Percentiles rank a stretch among this genome's conserved stretches.
These are phyloP conservation scores for Magnusiomyces suaveolens DNA, from an alignment of 1,139 yeast genomes.

Conservation along the genomic window DNA sequence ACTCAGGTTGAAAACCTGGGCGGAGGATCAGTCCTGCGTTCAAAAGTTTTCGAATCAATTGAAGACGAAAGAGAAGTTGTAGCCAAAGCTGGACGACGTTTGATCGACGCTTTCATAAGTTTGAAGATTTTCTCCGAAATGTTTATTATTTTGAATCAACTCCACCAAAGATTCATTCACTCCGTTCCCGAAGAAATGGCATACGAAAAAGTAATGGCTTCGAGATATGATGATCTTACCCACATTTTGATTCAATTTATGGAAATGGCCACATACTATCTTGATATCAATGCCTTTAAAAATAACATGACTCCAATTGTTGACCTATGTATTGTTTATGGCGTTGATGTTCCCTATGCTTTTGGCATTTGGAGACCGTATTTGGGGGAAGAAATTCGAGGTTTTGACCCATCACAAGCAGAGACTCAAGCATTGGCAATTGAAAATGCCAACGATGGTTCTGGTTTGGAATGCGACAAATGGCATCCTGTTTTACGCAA, in stretches of 20 bases:
- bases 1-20: conserved; percentile 60
- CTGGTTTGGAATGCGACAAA: conserved; percentile 11
- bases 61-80: conserved; percentile 39
- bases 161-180: conserved; percentile 30
- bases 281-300: conserved; percentile 33
- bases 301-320: conserved; percentile 38
- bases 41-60: conserved; percentile 50
- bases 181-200: conserved; percentile 36
- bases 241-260: conserved; percentile 56
- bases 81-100: conserved; percentile 42
- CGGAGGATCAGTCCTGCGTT: conserved; percentile 52
- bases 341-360: conserved; percentile 57
- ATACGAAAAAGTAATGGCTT: conserved; percentile 65
- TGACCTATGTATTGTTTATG: conserved; percentile 41
- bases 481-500: conserved; percentile 26
- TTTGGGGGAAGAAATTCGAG: conserved; percentile 30
- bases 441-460: conserved; percentile 8
- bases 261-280: conserved; percentile 49
- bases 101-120: conserved; percentile 42
- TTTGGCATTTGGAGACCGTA: conserved; percentile 69
- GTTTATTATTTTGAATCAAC: conserved; percentile 51
- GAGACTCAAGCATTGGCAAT: conserved; percentile 11
- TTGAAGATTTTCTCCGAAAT: conserved; percentile 50
- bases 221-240: conserved; percentile 61
- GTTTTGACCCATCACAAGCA: conserved; percentile 16